Conservation (phyloP, 2,329 filamentous ascomycete species). For the Teratosphaeria nubilosa region DNA sequence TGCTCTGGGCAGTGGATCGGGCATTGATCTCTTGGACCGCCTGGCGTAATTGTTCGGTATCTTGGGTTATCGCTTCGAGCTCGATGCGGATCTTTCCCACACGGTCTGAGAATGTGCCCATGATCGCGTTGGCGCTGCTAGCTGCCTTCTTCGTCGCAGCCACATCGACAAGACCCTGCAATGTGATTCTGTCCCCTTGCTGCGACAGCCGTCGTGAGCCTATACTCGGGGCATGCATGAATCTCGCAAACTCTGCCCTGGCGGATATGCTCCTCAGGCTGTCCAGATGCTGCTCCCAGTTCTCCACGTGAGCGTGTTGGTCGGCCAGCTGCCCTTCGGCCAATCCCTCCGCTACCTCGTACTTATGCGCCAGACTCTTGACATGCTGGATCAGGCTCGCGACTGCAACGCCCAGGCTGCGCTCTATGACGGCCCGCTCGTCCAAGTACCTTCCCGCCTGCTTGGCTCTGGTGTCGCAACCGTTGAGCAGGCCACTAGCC, state of each 20-base stretch:
- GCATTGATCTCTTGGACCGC: conserved; percentile 35
- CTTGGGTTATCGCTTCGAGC: conserved; percentile 31
- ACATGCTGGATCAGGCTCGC: conserved; percentile 73
- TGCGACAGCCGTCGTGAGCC: conserved; percentile 21
- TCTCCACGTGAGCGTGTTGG: conserved; percentile 51
- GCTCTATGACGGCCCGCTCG: conserved; percentile 67
- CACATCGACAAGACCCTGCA: conserved; percentile 67
- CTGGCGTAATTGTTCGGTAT: conserved; percentile 35
- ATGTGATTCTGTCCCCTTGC: conserved; percentile 42
- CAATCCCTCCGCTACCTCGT: conserved; percentile 62
- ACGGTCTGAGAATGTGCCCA: conserved; percentile 52
- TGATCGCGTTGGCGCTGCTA: conserved; percentile 52
- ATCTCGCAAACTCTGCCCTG: conserved; percentile 52
- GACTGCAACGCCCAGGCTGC: conserved; percentile 73
- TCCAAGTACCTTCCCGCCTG: conserved; percentile 55
- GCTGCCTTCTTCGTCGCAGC: conserved; percentile 65
- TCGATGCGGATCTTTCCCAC: conserved; percentile 32
- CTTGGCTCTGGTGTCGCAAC: conserved; percentile 56
- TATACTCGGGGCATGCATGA: conserved; percentile 20
- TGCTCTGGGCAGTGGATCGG: conserved; percentile 11
- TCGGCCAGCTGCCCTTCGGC: conserved; percentile 57
- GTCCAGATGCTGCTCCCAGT: conserved; percentile 59
- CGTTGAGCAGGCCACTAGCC: conserved; percentile 60
- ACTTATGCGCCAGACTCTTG: conserved; percentile 60
- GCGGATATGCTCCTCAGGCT: conserved; percentile 56